Evolutionary conservation across 768 basidiomycete genomes (phyloP).

Genomic region (Mycena galopus): DNA sequence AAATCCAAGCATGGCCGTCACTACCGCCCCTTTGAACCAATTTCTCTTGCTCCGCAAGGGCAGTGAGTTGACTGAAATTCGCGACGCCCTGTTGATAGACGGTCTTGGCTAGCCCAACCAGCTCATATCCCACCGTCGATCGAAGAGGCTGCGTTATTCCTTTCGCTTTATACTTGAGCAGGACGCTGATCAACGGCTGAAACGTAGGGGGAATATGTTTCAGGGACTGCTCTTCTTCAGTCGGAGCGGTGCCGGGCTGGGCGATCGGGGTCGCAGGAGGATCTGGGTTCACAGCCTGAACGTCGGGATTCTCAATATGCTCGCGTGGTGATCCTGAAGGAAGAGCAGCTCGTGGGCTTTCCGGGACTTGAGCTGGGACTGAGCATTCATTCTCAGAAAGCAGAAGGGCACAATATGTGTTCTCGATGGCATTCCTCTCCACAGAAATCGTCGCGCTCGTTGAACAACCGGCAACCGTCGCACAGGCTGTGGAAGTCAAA

Average conservation of each 20-base stretch:
- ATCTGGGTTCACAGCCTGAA: background rate
- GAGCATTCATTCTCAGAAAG: background rate
- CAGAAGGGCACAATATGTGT: no score
- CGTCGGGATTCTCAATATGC: background rate
- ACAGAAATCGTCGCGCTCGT: background rate
- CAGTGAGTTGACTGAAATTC: constrained; percentile 49
- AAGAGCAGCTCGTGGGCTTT: background rate
- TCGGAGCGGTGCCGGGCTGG: background rate
- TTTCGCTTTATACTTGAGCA: constrained; percentile 7
- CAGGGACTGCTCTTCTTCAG: background rate
- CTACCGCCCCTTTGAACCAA: constrained; percentile 47
- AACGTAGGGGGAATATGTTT: background rate
- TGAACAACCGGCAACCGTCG: background rate
- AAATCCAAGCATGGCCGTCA: constrained; percentile 43
- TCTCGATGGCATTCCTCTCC: background rate
- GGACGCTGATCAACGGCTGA: background rate
- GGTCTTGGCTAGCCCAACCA: constrained; percentile 16
- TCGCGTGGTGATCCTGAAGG: background rate
- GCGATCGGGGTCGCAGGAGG: background rate
- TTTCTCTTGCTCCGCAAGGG: constrained; percentile 43
- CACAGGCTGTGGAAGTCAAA: background rate
- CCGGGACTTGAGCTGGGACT: background rate
- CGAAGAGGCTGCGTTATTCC: constrained; percentile 24
- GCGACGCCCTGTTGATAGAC: constrained; percentile 47
- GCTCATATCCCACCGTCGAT: constrained; percentile 18